phyloP scores from a whole-genome alignment of 805 yeast genomes.

The Nakazawaea ambrosiae region DNA sequence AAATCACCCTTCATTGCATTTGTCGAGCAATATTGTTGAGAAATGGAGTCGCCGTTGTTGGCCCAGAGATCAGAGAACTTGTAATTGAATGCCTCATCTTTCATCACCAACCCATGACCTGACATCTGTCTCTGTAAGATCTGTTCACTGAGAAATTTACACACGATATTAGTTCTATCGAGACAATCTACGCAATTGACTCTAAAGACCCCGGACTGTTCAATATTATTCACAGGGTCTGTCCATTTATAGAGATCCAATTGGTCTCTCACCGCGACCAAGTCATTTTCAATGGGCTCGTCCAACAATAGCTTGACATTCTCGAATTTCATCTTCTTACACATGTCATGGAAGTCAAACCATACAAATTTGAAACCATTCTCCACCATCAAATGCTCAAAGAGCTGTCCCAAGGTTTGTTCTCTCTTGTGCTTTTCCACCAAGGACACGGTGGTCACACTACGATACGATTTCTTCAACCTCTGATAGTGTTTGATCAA shows the following conservation, averaged over 20 bases:
- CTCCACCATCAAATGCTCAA: slow-evolving; percentile 26
- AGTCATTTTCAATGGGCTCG: slow-evolving; percentile 13
- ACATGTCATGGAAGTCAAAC: slow-evolving; percentile 58
- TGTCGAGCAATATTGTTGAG: slow-evolving; percentile 55
- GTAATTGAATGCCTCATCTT: slow-evolving; percentile 15
- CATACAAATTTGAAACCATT: slow-evolving; percentile 38
- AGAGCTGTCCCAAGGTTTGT: slow-evolving; percentile 30
- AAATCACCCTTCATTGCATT: slow-evolving; percentile 46
- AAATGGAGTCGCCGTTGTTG: slow-evolving; percentile 61
- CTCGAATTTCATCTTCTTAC: slow-evolving; percentile 34
- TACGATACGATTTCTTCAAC: slow-evolving; percentile 5
- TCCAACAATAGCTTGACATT: slow-evolving; percentile 26
- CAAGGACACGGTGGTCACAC: slow-evolving; percentile 27
- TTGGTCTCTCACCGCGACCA: slow-evolving; percentile 13
- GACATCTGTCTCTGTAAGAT: slow-evolving; percentile 20
- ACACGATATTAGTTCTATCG: slow-evolving; percentile 52
- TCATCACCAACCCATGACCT: slow-evolving; percentile 10
- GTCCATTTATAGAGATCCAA: slow-evolving; percentile 24
- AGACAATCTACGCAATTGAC: slow-evolving; percentile 59
- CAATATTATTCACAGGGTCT: slow-evolving; percentile 16
- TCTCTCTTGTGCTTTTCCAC: slow-evolving; percentile 31
- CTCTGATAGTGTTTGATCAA: slow-evolving; percentile 26
- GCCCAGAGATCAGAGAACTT: slow-evolving; percentile 45
- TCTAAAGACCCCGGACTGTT: slow-evolving; percentile 50
- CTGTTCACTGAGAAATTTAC: slow-evolving; percentile 30